Conservation (phyloP, 257 asterid species). For the Lithospermum erythrorhizon region DNA sequence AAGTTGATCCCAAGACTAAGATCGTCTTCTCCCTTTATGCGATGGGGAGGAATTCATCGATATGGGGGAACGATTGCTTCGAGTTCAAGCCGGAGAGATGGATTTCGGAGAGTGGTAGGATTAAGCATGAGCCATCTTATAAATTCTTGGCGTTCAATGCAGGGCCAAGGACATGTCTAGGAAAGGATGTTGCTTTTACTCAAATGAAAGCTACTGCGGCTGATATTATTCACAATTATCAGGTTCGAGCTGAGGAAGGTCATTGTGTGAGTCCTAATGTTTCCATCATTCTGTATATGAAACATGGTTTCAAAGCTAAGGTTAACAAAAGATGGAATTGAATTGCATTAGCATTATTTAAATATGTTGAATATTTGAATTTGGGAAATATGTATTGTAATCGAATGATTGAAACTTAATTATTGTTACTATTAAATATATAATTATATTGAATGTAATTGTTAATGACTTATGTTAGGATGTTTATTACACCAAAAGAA, state of each 20-base stretch:
- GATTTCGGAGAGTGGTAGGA: slow-evolving; percentile 48
- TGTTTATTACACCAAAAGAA: no score
- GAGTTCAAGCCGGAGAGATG: slow-evolving; percentile 68
- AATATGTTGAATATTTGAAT: no score
- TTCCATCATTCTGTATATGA: slow-evolving; percentile 49
- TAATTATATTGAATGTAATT: no score
- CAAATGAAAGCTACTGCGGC: slow-evolving; percentile 53
- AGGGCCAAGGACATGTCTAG: slow-evolving; percentile 65
- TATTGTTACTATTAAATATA: no score
- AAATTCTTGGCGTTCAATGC: slow-evolving; percentile 72
- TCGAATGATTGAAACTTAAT: no score
- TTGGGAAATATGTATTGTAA: neutral
- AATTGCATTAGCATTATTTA: neutral
- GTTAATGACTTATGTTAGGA: no score
- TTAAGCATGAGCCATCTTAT: slow-evolving; percentile 59
- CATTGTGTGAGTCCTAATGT: slow-evolving; percentile 38
- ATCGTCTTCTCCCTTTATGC: slow-evolving; percentile 40
- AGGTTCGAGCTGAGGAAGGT: slow-evolving; percentile 28
- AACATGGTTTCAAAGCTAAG: slow-evolving; percentile 45
- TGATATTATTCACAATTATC: slow-evolving; percentile 35
- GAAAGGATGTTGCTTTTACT: slow-evolving; percentile 52
- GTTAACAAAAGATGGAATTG: slow-evolving; percentile 32
- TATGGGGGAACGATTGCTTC: slow-evolving; percentile 53
- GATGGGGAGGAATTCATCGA: slow-evolving; percentile 57
- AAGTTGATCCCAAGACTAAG: slow-evolving; percentile 40